Evolutionary conservation across 2,329 filamentous ascomycete genomes (phyloP).

Genomic region (Diaporthe longicolla): DNA sequence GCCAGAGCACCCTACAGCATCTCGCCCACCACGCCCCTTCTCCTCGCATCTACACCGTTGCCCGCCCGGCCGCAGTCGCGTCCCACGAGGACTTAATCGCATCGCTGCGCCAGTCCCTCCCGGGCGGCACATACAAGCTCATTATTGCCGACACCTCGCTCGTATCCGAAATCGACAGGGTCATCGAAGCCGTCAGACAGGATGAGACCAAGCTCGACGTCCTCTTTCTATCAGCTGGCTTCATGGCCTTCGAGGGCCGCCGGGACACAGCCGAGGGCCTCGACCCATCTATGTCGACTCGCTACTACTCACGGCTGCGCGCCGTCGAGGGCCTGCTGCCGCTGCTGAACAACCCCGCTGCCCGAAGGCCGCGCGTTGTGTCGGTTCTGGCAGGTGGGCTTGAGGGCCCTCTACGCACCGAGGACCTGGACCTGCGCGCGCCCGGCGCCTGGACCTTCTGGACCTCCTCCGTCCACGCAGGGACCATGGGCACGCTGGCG

Average conservation of each 20-base stretch:
- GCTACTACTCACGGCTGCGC: slow-evolving; percentile 1
- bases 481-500: slow-evolving; percentile 2
- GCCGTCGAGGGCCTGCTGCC: slow-evolving; percentile 2
- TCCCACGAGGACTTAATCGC: background rate
- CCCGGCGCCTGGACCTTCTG: background rate
- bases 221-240: background rate
- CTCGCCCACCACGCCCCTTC: slow-evolving; percentile 5
- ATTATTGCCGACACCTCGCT: slow-evolving; percentile 5
- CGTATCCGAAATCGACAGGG: slow-evolving; percentile 4
- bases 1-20: slow-evolving; percentile 3
- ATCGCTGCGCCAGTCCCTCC: background rate
- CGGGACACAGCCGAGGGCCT: background rate
- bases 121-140: background rate
- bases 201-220: background rate
- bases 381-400: slow-evolving; percentile 5
- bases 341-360: background rate
- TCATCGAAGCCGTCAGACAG: background rate
- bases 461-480: background rate
- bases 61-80: background rate
- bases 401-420: background rate
- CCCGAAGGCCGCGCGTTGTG: background rate
- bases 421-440: background rate
- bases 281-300: slow-evolving; percentile 1
- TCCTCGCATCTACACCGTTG: slow-evolving; percentile 3
- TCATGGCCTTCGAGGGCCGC: slow-evolving; percentile 4